These are phyloP conservation scores for Clonostachys byssicola DNA, from an alignment of 2,329 filamentous ascomycete species.

Conservation along the genomic window DNA sequence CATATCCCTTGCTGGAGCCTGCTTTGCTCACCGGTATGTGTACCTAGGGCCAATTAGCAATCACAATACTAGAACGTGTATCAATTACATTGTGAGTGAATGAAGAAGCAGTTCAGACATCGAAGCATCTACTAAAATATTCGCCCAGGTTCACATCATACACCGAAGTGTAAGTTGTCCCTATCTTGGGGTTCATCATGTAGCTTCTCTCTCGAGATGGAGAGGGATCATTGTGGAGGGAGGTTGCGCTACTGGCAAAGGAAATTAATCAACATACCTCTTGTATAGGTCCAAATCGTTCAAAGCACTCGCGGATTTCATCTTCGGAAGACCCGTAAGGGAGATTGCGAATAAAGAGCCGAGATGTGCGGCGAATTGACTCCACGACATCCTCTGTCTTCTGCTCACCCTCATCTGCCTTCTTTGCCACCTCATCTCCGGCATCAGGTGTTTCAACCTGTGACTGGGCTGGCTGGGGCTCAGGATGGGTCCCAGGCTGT, in stretches of 20 bases:
- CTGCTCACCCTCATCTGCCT: background rate
- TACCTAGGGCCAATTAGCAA: conserved; percentile 50
- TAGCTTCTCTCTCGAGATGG: conserved; percentile 14
- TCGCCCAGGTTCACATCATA: conserved; percentile 89
- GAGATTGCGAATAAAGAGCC: conserved; percentile 86
- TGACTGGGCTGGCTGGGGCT: conserved; percentile 5
- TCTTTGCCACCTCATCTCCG: background rate
- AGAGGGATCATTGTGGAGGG: conserved; percentile 8
- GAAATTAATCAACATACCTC: conserved; percentile 64
- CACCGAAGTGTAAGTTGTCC: conserved; percentile 97
- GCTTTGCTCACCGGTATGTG: conserved; percentile 75
- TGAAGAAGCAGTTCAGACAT: conserved; percentile 58
- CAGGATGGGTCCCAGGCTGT: background rate
- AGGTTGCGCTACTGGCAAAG: background rate
- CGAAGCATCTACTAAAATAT: conserved; percentile 99
- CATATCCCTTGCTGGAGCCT: conserved; percentile 82
- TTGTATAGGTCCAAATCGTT: conserved; percentile 69
- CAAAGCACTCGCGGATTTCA: conserved; percentile 70
- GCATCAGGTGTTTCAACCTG: conserved; percentile 7
- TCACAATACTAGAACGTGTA: conserved; percentile 3
- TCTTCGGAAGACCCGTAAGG: conserved; percentile 75
- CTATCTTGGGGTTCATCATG: conserved; percentile 99
- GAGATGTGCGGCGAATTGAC: conserved; percentile 65
- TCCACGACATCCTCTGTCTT: conserved; percentile 29
- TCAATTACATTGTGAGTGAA: conserved; percentile 11